These are phyloP conservation scores for Marasmius sp. DNA, from an alignment of 1,284 basidiomycete genomes.

Conservation along the genomic window DNA sequence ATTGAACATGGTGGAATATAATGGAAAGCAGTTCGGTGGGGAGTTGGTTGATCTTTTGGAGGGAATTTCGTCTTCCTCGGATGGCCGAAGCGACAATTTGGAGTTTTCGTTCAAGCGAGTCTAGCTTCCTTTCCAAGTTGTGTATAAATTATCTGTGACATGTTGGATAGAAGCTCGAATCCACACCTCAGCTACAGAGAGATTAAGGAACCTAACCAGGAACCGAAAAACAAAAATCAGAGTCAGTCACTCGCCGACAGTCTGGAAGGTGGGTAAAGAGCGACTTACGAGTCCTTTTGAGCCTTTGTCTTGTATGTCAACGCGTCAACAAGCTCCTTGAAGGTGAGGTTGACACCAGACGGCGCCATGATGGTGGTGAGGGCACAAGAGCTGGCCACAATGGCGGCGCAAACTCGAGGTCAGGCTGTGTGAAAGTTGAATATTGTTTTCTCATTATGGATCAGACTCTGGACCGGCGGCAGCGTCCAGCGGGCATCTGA, in stretches of 20 bases:
- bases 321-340: slow-evolving; percentile 10
- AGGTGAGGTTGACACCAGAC: background rate
- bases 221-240: background rate
- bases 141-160: background rate
- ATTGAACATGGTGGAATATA: slow-evolving; percentile 12
- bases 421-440: no score
- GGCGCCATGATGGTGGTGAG: background rate
- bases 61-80: slow-evolving; percentile 14
- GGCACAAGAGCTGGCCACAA: background rate
- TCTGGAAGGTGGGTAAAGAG: background rate
- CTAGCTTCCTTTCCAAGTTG: slow-evolving; percentile 6
- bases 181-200: slow-evolving; percentile 8
- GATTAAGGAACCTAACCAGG: slow-evolving; percentile 3
- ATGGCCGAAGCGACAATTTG: slow-evolving; percentile 13
- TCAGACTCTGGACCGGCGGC: no score
- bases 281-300: slow-evolving; percentile 8
- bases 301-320: slow-evolving; percentile 10
- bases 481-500: no score
- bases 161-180: background rate
- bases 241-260: background rate
- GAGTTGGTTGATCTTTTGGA: slow-evolving; percentile 14
- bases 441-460: no score
- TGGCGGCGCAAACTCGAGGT: no score
- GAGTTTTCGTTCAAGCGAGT: slow-evolving; percentile 13
- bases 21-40: slow-evolving; percentile 15